phyloP scores from a whole-genome alignment of 1,284 basidiomycete genomes.

The Puccinia coronata region DNA sequence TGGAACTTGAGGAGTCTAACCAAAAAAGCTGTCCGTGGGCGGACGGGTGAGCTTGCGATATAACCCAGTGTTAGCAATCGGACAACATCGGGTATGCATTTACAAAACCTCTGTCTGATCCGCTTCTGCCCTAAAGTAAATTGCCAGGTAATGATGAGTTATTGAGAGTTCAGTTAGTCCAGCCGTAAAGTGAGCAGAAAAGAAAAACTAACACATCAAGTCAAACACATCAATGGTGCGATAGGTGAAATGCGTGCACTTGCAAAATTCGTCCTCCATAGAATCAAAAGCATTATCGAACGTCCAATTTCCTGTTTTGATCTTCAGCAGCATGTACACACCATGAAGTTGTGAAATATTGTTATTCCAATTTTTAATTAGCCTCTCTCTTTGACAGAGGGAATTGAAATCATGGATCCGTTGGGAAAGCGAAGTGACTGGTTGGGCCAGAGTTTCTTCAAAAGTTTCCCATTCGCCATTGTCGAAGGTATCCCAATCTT shows the following conservation, averaged over 20 bases:
- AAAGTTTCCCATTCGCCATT: neutral
- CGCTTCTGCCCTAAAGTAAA: constrained; percentile 8
- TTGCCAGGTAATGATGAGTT: no score
- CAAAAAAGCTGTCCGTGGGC: constrained; percentile 18
- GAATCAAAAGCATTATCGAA: neutral
- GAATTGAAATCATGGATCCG: neutral
- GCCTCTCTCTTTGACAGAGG: neutral
- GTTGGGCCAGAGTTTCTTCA: neutral
- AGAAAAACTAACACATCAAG: neutral
- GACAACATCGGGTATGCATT: constrained; percentile 1
- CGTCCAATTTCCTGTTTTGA: constrained; percentile 8
- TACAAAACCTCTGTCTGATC: neutral
- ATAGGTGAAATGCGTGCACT: neutral
- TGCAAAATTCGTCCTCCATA: neutral
- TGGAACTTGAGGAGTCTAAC: constrained; percentile 19
- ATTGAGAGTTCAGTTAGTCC: neutral
- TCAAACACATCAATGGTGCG: neutral
- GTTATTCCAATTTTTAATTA: neutral
- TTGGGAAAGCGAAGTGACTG: neutral
- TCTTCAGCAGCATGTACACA: neutral
- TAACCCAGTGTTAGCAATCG: neutral
- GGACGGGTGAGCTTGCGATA: neutral
- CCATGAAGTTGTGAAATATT: constrained; percentile 13
- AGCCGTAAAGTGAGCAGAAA: neutral
- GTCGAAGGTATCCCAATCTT: neutral